Percentiles rank a stretch among this genome's conserved stretches.
phyloP scores from a whole-genome alignment of 1,284 basidiomycete species.

The Rhodotorula sp. region DNA sequence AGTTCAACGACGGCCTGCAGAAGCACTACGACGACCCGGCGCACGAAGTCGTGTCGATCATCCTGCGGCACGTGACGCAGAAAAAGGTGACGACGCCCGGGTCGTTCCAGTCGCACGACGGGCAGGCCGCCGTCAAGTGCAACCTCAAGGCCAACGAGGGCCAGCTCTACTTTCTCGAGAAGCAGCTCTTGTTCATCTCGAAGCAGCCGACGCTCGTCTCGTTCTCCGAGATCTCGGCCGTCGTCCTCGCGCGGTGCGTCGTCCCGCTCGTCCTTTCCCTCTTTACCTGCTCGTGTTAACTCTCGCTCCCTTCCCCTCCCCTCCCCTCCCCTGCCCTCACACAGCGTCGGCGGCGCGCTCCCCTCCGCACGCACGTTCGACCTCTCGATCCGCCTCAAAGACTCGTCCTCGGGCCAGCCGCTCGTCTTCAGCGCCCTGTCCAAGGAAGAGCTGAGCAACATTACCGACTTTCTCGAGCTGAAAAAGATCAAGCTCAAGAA shows the following conservation, averaged over 20 bases:
- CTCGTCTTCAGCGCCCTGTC: slow-evolving; percentile 85
- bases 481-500: slow-evolving; percentile 95
- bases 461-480: slow-evolving; percentile 79
- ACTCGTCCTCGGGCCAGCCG: slow-evolving; percentile 66
- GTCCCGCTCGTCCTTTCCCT: background rate
- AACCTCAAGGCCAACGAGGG: slow-evolving; percentile 97
- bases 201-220: slow-evolving; percentile 93
- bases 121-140: slow-evolving; percentile 72
- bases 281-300: background rate
- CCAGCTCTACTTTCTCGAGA: slow-evolving; percentile 96
- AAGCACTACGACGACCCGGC: slow-evolving; percentile 91
- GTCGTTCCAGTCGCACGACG: slow-evolving; percentile 71
- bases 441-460: slow-evolving; percentile 90
- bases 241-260: slow-evolving; percentile 78
- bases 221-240: slow-evolving; percentile 85
- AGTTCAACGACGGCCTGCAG: slow-evolving; percentile 75
- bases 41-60: slow-evolving; percentile 90
- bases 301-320: background rate
- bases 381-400: slow-evolving; percentile 82
- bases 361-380: slow-evolving; percentile 92
- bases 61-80: slow-evolving; percentile 86
- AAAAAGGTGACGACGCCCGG: slow-evolving; percentile 87
- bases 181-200: slow-evolving; percentile 96
- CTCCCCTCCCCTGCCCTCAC: background rate
- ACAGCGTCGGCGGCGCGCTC: slow-evolving; percentile 80